Conservation (phyloP, 2,329 filamentous ascomycete species). For the Truncatella angustata region DNA sequence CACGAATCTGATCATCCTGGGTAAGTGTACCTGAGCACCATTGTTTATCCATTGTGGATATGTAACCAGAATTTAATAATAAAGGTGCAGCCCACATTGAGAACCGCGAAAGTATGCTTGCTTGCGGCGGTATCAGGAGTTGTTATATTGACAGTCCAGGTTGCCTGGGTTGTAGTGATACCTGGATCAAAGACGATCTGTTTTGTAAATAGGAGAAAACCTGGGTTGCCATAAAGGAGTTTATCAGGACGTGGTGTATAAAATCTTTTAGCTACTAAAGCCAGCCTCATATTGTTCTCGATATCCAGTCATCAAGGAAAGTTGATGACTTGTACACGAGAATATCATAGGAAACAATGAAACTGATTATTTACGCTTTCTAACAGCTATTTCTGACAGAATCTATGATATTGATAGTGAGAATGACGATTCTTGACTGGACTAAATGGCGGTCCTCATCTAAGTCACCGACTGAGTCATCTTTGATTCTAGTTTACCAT, state of each 20-base stretch:
- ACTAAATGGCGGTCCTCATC: too few species aligned
- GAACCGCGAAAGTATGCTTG: not conserved
- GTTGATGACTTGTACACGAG: not conserved
- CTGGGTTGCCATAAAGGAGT: not conserved
- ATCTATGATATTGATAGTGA: too few species aligned
- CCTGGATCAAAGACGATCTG: not conserved
- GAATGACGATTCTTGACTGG: too few species aligned
- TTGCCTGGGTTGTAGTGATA: not conserved
- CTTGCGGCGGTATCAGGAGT: not conserved
- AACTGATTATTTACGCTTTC: not conserved
- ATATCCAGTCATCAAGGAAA: not conserved
- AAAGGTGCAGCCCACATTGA: not conserved
- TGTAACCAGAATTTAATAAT: not conserved
- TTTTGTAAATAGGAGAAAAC: not conserved
- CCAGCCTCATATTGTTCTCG: not conserved
- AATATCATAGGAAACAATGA: not conserved
- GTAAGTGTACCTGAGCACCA: not conserved
- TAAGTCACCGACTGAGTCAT: too few species aligned
- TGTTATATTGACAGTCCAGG: conserved; percentile 1
- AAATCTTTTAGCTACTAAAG: not conserved
- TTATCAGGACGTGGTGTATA: not conserved
- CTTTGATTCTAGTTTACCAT: too few species aligned
- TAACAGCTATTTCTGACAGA: too few species aligned
- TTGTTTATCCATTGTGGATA: not conserved
- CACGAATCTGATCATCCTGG: not conserved